Conservation (phyloP, 108 stramenopile species). For the Cyclotella sp. region DNA sequence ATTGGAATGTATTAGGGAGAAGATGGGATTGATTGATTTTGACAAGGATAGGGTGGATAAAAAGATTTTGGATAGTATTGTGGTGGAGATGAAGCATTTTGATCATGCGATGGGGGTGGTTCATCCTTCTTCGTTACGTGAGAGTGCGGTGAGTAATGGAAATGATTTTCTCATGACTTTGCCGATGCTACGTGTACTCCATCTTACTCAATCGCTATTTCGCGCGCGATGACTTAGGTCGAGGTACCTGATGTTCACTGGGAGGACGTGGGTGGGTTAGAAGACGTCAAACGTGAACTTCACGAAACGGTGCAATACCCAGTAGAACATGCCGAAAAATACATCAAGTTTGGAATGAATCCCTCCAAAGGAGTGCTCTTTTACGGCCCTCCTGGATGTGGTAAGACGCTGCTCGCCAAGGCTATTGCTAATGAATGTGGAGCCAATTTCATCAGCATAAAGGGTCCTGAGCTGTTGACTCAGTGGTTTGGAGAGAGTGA, state of each 20-base stretch:
- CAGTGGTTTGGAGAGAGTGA: constrained; percentile 99
- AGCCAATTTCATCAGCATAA: constrained; percentile 99
- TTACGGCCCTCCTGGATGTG: constrained; percentile 99
- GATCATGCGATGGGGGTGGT: constrained; percentile 86
- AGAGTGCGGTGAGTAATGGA: constrained; percentile 86
- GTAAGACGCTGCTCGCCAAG: constrained; percentile 99
- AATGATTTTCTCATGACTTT: background rate
- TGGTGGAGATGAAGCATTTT: constrained; percentile 93
- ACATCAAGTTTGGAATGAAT: constrained; percentile 97
- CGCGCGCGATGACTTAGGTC: constrained; percentile 22
- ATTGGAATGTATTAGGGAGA: constrained; percentile 93
- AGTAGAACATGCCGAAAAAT: constrained; percentile 96
- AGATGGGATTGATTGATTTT: constrained; percentile 84
- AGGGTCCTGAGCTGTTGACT: constrained; percentile 98
- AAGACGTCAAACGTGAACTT: constrained; percentile 98
- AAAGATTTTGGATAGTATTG: constrained; percentile 77
- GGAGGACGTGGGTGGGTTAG: constrained; percentile 99
- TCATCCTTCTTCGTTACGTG: constrained; percentile 93
- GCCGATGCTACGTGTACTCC: constrained; percentile 11
- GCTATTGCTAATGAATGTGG: constrained; percentile 99
- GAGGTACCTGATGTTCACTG: constrained; percentile 96
- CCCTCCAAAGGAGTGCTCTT: constrained; percentile 97
- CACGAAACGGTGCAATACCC: constrained; percentile 99
- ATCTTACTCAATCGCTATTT: constrained; percentile 12
- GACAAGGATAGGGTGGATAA: constrained; percentile 85